Conservation (phyloP, 2,329 filamentous ascomycete species). For the Hymenoscyphus linearis region DNA sequence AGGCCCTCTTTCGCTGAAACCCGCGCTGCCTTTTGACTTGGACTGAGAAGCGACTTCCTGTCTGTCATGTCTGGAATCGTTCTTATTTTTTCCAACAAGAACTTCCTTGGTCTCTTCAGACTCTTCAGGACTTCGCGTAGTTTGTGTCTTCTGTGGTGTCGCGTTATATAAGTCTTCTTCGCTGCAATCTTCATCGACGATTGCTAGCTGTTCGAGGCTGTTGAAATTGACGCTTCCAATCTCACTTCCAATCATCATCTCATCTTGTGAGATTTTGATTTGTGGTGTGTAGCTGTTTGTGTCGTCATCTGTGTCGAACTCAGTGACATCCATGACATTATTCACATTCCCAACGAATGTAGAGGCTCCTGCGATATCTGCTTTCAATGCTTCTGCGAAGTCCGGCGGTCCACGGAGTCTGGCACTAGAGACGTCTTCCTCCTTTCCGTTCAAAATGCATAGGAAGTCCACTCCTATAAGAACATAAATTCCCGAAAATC, state of each 20-base stretch:
- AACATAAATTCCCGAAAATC: background rate
- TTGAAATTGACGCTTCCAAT: background rate
- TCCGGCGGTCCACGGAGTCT: background rate
- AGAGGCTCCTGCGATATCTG: background rate
- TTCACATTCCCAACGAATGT: background rate
- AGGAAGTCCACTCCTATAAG: background rate
- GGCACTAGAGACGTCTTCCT: background rate
- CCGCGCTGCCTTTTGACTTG: background rate
- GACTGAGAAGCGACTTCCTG: background rate
- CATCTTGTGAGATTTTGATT: background rate
- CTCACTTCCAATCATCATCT: background rate
- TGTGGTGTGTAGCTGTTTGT: background rate
- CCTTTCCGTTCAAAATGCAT: background rate
- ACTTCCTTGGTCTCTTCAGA: background rate
- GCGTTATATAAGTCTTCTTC: conserved; percentile 5
- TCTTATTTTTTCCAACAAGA: background rate
- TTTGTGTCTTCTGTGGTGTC: background rate
- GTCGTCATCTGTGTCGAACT: background rate
- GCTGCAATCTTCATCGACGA: background rate
- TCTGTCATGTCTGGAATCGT: background rate
- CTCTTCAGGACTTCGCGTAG: background rate
- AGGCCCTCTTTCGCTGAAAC: background rate
- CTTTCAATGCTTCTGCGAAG: background rate
- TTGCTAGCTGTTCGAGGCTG: background rate
- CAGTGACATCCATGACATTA: background rate